phyloP scores from a whole-genome alignment of 208 protist species.

The Trypanosomatidae sp. region DNA sequence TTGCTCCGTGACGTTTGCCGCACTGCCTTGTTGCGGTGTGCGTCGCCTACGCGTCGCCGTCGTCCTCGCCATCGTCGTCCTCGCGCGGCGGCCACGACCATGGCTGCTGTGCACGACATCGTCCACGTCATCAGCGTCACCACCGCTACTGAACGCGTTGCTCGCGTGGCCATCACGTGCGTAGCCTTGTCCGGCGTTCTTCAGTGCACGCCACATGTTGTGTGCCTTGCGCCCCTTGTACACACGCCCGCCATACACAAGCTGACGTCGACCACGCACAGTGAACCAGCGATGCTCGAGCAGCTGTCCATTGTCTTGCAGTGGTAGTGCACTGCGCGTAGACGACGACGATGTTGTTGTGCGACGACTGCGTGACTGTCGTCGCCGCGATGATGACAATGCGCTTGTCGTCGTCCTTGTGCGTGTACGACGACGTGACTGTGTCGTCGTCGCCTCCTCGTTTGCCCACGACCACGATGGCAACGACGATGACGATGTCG shows the following conservation, averaged over 20 bases:
- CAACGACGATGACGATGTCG: no score
- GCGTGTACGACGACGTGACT: neutral
- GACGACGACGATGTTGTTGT: neutral
- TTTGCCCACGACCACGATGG: no score
- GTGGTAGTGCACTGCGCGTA: constrained; percentile 3
- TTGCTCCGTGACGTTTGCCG: no score
- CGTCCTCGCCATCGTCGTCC: neutral
- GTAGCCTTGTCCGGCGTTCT: constrained; percentile 1
- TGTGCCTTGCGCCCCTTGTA: constrained; percentile 49
- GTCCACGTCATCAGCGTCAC: no score
- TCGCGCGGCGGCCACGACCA: neutral
- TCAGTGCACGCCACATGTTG: constrained; percentile 52
- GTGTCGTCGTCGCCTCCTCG: neutral
- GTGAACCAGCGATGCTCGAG: constrained; percentile 52
- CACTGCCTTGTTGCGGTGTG: neutral
- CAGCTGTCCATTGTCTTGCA: constrained; percentile 21
- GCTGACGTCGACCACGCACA: constrained; percentile 22
- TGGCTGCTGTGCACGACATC: neutral
- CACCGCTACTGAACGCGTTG: neutral
- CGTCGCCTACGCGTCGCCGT: neutral
- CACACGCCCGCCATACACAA: constrained; percentile 47
- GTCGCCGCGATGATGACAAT: neutral
- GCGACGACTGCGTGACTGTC: neutral
- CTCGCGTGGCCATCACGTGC: neutral
- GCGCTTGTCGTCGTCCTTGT: neutral